Percentiles rank a stretch among this genome's conserved stretches.
phyloP scores from a whole-genome alignment of 2,329 filamentous ascomycete species.

The Chlorencoelia australis region DNA sequence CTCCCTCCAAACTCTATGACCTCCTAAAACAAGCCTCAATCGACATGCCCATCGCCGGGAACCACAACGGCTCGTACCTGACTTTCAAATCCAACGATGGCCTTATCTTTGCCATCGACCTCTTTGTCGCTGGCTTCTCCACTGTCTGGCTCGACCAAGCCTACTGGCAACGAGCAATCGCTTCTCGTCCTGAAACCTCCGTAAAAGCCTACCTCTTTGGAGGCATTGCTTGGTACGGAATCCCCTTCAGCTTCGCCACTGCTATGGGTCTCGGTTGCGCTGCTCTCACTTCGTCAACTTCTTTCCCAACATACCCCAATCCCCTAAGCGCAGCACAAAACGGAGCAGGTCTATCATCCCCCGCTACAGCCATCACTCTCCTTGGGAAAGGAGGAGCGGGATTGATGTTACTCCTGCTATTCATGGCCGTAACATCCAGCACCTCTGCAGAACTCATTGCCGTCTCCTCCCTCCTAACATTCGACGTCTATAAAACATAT shows the following conservation, averaged over 20 bases:
- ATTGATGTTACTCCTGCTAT: slow-evolving; percentile 32
- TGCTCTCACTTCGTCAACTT: slow-evolving; percentile 21
- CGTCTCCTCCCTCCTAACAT: slow-evolving; percentile 30
- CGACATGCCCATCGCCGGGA: slow-evolving; percentile 27
- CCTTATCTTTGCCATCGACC: slow-evolving; percentile 30
- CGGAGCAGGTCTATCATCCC: slow-evolving; percentile 26
- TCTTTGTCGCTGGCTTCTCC: slow-evolving; percentile 30
- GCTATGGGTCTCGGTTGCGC: slow-evolving; percentile 29
- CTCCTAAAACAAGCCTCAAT: slow-evolving; percentile 27
- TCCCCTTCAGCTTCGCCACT: slow-evolving; percentile 30
- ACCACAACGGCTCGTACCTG: slow-evolving; percentile 30
- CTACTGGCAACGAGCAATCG: slow-evolving; percentile 36
- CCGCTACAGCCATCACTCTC: slow-evolving; percentile 28
- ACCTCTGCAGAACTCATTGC: slow-evolving; percentile 36
- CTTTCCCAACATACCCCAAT: slow-evolving; percentile 27
- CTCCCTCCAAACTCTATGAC: slow-evolving; percentile 29
- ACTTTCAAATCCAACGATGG: slow-evolving; percentile 29
- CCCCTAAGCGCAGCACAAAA: slow-evolving; percentile 24
- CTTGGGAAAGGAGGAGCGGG: slow-evolving; percentile 29
- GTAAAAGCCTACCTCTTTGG: slow-evolving; percentile 34
- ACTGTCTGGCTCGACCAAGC: slow-evolving; percentile 33
- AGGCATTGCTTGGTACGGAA: slow-evolving; percentile 32
- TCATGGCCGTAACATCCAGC: slow-evolving; percentile 37
- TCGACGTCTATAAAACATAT: slow-evolving; percentile 33
- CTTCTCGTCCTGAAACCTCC: slow-evolving; percentile 31